phyloP scores from a whole-genome alignment of 192 early-diverging fungal species.

The Coemansia reversa region DNA sequence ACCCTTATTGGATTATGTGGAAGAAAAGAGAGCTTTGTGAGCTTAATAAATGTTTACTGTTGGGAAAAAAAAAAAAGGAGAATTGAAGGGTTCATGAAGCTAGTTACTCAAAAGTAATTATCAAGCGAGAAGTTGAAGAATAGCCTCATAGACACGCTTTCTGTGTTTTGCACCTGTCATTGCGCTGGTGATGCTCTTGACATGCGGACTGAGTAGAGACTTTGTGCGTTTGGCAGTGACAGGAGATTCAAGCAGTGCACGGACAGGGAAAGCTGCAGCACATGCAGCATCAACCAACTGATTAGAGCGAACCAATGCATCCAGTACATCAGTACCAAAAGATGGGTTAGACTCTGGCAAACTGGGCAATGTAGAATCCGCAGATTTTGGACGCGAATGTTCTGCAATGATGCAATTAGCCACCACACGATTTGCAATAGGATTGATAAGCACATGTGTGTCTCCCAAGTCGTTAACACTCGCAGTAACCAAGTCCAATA shows the following conservation, averaged over 20 bases:
- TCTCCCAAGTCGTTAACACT: constrained; percentile 8
- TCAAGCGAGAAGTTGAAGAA: constrained; percentile 11
- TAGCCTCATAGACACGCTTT: constrained; percentile 25
- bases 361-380: constrained; percentile 17
- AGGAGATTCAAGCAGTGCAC: constrained; percentile 48
- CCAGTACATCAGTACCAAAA: constrained; percentile 34
- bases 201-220: constrained; percentile 24
- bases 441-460: constrained; percentile 34
- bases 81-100: no score
- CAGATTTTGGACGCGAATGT: constrained; percentile 13
- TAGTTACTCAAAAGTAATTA: no score
- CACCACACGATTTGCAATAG: constrained; percentile 44
- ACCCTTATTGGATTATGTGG: no score
- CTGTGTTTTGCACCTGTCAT: constrained; percentile 10
- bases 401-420: constrained; percentile 45
- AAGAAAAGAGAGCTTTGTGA: no score
- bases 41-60: no score
- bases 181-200: constrained; percentile 9
- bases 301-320: constrained; percentile 9
- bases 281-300: constrained; percentile 32
- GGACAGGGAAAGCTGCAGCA: constrained; percentile 51
- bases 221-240: constrained; percentile 21
- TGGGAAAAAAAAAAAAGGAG: constrained; percentile 3
- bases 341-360: constrained; percentile 28
- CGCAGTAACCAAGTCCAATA: constrained; percentile 25